Evolutionary conservation across 148 eudicot species (phyloP).

Genomic region (Bassia scoparia): DNA sequence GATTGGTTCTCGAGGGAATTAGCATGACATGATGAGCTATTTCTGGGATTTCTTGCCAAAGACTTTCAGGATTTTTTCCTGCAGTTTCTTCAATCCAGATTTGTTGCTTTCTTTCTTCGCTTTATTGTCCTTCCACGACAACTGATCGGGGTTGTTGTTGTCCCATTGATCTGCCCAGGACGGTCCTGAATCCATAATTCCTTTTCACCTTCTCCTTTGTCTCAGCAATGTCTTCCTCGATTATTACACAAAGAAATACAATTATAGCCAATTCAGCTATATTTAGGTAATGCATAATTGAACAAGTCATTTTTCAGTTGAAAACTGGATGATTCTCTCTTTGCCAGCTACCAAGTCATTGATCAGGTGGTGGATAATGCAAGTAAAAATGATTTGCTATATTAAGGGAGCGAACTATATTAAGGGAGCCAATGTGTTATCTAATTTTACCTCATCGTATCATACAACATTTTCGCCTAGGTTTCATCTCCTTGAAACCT

Average conservation of each 20-base stretch:
- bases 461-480: constrained; percentile 3
- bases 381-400: constrained; percentile 15
- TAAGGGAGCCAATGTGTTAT: too few relatives aligned
- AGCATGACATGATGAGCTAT: constrained; percentile 2
- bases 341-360: constrained; percentile 1
- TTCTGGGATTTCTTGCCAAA: constrained; percentile 54
- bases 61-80: constrained; percentile 45
- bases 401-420: too few relatives aligned
- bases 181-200: constrained; percentile 58
- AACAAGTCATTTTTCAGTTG: constrained; percentile 13
- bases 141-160: constrained; percentile 36
- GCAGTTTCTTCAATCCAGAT: constrained; percentile 38
- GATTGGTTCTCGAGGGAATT: not conserved
- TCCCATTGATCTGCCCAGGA: constrained; percentile 97
- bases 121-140: constrained; percentile 31
- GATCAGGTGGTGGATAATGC: not conserved
- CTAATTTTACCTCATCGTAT: constrained; percentile 1
- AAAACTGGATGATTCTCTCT: not conserved
- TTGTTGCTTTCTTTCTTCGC: constrained; percentile 37
- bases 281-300: constrained; percentile 16
- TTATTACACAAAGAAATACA: not conserved
- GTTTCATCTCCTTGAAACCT: not conserved
- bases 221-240: not conserved
- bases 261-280: not conserved
- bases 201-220: constrained; percentile 13